Percentiles rank a stretch among this genome's conserved stretches.
Evolutionary conservation across 2,329 filamentous ascomycete species (phyloP).

Genomic region (Penicillium janthinellum): DNA sequence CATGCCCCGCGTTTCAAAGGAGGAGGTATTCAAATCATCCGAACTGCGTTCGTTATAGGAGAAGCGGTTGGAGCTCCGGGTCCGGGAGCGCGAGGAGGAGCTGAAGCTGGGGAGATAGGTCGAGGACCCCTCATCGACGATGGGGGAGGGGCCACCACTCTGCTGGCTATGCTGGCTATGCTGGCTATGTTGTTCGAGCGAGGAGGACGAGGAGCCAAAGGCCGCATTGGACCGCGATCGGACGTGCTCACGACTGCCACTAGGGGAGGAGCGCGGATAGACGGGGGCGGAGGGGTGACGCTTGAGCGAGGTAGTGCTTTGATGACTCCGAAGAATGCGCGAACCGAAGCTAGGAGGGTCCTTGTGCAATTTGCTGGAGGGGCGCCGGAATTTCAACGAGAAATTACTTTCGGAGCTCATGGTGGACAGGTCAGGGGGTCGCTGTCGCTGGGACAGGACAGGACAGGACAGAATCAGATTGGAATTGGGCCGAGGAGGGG

Average conservation of each 20-base stretch:
- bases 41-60: slow-evolving; percentile 43
- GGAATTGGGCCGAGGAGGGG: slow-evolving; percentile 32
- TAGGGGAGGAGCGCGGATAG: slow-evolving; percentile 46
- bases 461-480: slow-evolving; percentile 24
- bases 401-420: slow-evolving; percentile 41
- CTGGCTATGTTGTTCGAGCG: slow-evolving; percentile 39
- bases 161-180: slow-evolving; percentile 2
- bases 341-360: slow-evolving; percentile 46
- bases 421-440: slow-evolving; percentile 23
- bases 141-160: slow-evolving; percentile 44
- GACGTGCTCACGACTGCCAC: slow-evolving; percentile 44
- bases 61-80: slow-evolving; percentile 37
- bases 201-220: slow-evolving; percentile 52
- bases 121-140: slow-evolving; percentile 34
- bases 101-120: slow-evolving; percentile 31
- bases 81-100: slow-evolving; percentile 35
- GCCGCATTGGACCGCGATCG: slow-evolving; percentile 48
- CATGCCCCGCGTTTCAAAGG: slow-evolving; percentile 47
- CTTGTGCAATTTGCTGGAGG: slow-evolving; percentile 49
- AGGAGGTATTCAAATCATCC: slow-evolving; percentile 50
- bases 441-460: slow-evolving; percentile 19
- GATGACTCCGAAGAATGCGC: slow-evolving; percentile 46
- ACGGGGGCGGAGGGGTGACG: slow-evolving; percentile 51
- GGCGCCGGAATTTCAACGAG: slow-evolving; percentile 43
- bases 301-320: slow-evolving; percentile 48